Conservation (phyloP, 805 yeast species). For the Saturnispora mendoncae region DNA sequence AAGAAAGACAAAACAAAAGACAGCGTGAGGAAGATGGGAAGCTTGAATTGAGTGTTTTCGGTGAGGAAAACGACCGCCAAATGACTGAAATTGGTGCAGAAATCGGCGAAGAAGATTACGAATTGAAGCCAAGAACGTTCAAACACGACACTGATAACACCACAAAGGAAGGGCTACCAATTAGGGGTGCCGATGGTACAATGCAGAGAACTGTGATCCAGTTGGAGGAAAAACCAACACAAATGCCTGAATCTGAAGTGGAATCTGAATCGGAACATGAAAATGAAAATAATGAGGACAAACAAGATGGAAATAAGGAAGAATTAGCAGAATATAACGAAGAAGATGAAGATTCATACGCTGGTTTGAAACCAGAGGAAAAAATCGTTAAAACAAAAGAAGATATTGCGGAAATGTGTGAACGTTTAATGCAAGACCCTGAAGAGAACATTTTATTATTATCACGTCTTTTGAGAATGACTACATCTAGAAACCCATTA, state of each 20-base stretch:
- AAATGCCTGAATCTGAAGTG: constrained; percentile 10
- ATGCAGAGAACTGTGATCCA: constrained; percentile 52
- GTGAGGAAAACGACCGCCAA: constrained; percentile 11
- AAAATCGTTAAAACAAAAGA: constrained; percentile 59
- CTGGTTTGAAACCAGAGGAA: constrained; percentile 42
- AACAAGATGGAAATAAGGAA: constrained; percentile 14
- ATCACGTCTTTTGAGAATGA: constrained; percentile 61
- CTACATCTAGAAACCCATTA: constrained; percentile 55
- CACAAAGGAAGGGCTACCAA: constrained; percentile 68
- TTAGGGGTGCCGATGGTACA: constrained; percentile 61
- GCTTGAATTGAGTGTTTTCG: constrained; percentile 11
- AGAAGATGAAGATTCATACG: constrained; percentile 32
- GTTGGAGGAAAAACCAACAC: constrained; percentile 17
- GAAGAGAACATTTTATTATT: constrained; percentile 69
- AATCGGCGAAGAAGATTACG: constrained; percentile 37
- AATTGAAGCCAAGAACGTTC: constrained; percentile 55
- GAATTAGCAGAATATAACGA: constrained; percentile 18
- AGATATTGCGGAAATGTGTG: constrained; percentile 74
- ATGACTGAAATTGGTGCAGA: too few relatives aligned
- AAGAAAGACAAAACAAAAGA: constrained; percentile 27
- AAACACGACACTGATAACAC: constrained; percentile 33
- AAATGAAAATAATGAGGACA: constrained; percentile 13
- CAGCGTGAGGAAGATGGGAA: constrained; percentile 37
- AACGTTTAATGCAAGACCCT: constrained; percentile 73
- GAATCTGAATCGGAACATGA: constrained; percentile 13